phyloP scores from a whole-genome alignment of 2,329 filamentous ascomycete genomes.

The Ascochyta lentis region DNA sequence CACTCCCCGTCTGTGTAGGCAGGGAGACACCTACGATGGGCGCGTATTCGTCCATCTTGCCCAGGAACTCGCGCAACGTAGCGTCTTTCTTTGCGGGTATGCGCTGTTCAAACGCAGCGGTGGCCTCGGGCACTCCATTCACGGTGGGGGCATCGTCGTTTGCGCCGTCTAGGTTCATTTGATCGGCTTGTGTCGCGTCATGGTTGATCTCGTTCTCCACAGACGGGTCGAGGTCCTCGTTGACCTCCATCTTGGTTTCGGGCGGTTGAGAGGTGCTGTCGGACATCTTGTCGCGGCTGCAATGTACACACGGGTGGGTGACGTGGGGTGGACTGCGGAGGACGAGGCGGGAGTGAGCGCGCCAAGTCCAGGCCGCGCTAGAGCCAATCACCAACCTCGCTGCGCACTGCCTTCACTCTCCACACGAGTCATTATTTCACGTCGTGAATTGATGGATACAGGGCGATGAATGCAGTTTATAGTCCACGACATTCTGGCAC shows the following conservation, averaged over 20 bases:
- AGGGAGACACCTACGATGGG: slow-evolving; percentile 74
- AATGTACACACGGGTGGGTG: slow-evolving; percentile 7
- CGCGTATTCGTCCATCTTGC: slow-evolving; percentile 98
- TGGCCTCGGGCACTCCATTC: slow-evolving; percentile 52
- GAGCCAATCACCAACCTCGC: slow-evolving; percentile 14
- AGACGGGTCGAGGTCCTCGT: slow-evolving; percentile 50
- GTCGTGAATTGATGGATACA: too few species aligned
- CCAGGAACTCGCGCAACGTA: slow-evolving; percentile 87
- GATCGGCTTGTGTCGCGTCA: slow-evolving; percentile 44
- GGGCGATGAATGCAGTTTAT: background rate
- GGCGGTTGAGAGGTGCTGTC: slow-evolving; percentile 38
- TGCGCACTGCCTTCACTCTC: slow-evolving; percentile 5
- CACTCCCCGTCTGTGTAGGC: background rate
- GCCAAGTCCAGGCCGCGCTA: slow-evolving; percentile 1
- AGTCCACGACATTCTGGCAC: slow-evolving; percentile 31
- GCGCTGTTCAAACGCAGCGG: slow-evolving; percentile 64
- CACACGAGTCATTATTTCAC: background rate
- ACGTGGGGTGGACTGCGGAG: slow-evolving; percentile 25
- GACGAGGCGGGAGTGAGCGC: slow-evolving; percentile 17
- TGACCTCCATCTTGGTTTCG: slow-evolving; percentile 40
- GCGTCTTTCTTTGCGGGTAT: slow-evolving; percentile 87
- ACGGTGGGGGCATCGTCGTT: slow-evolving; percentile 44
- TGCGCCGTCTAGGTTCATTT: slow-evolving; percentile 50
- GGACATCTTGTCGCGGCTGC: slow-evolving; percentile 35
- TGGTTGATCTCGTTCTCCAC: slow-evolving; percentile 52